A percentile compares a stretch with the other conserved stretches of the same genome.
Conservation (phyloP, 1,139 yeast genomes). For the Suhomyces atakaporum region DNA sequence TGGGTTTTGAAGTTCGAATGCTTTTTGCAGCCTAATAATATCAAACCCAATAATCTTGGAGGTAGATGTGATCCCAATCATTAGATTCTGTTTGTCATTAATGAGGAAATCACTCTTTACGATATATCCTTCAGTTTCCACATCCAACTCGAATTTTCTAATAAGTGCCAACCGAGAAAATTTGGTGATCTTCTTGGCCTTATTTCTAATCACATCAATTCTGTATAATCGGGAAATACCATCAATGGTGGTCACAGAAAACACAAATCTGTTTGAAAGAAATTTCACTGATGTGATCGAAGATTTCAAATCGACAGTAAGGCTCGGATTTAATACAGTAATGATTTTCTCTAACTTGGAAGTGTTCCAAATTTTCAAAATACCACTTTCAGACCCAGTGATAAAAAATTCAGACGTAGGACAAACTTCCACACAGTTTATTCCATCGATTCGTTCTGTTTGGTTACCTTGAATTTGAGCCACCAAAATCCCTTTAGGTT, state of each 20-base stretch:
- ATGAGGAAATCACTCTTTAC: slow-evolving; percentile 42
- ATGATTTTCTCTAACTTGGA: slow-evolving; percentile 64
- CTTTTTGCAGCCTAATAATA: slow-evolving; percentile 55
- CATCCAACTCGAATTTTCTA: slow-evolving; percentile 41
- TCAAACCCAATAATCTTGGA: slow-evolving; percentile 60
- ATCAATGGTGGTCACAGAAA: slow-evolving; percentile 68
- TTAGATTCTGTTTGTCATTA: slow-evolving; percentile 23
- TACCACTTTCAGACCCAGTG: slow-evolving; percentile 77
- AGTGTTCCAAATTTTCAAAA: slow-evolving; percentile 77
- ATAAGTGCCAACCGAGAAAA: slow-evolving; percentile 42
- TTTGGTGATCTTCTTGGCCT: slow-evolving; percentile 35
- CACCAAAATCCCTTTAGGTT: slow-evolving; percentile 54
- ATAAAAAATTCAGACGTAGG: slow-evolving; percentile 70
- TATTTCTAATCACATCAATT: slow-evolving; percentile 48
- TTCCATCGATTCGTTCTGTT: slow-evolving; percentile 31
- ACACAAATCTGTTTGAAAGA: slow-evolving; percentile 61
- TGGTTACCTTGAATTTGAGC: slow-evolving; percentile 45
- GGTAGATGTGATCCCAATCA: slow-evolving; percentile 54
- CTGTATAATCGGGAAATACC: slow-evolving; percentile 62
- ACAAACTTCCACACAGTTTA: slow-evolving; percentile 58
- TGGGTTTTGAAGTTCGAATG: slow-evolving; percentile 53
- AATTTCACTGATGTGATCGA: slow-evolving; percentile 52
- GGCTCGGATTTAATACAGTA: slow-evolving; percentile 55
- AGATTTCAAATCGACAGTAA: slow-evolving; percentile 49
- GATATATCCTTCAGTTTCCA: slow-evolving; percentile 42